Conservation (phyloP, 257 asterid genomes). For the Nicotiana benthamiana region DNA sequence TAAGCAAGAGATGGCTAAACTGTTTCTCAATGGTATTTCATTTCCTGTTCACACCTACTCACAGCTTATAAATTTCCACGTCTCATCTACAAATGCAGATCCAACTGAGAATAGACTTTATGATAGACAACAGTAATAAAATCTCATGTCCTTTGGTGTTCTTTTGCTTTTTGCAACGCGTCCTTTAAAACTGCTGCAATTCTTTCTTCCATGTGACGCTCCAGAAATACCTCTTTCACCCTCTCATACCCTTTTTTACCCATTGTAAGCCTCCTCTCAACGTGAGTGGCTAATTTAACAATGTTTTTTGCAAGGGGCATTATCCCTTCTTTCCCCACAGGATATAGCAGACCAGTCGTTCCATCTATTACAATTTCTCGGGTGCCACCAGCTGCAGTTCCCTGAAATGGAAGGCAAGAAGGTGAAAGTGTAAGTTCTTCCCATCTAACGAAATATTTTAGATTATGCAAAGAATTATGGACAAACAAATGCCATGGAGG, state of each 20-base stretch:
- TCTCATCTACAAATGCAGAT: background rate
- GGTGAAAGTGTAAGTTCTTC: constrained; percentile 8
- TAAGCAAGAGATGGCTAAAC: background rate
- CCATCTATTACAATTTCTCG: constrained; percentile 76
- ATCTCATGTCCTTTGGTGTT: background rate
- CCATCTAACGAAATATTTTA: background rate
- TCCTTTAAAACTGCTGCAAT: constrained; percentile 66
- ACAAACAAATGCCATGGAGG: background rate
- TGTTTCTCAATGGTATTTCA: background rate
- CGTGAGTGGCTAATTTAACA: constrained; percentile 47
- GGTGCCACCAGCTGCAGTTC: constrained; percentile 98
- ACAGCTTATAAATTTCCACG: background rate
- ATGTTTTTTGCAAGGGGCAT: constrained; percentile 70
- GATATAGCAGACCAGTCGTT: constrained; percentile 82
- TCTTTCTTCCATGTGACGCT: constrained; percentile 74
- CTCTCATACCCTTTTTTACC: constrained; percentile 61
- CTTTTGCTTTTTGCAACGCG: constrained; percentile 23
- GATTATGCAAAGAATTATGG: background rate
- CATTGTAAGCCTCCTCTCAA: constrained; percentile 56
- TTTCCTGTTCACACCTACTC: background rate
- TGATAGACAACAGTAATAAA: background rate
- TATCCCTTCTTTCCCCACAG: constrained; percentile 88
- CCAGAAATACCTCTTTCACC: constrained; percentile 68
- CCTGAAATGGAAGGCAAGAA: constrained; percentile 35
- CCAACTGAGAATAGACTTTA: background rate